phyloP scores from a whole-genome alignment of 345 rosid species.

The Microcos paniculata region DNA sequence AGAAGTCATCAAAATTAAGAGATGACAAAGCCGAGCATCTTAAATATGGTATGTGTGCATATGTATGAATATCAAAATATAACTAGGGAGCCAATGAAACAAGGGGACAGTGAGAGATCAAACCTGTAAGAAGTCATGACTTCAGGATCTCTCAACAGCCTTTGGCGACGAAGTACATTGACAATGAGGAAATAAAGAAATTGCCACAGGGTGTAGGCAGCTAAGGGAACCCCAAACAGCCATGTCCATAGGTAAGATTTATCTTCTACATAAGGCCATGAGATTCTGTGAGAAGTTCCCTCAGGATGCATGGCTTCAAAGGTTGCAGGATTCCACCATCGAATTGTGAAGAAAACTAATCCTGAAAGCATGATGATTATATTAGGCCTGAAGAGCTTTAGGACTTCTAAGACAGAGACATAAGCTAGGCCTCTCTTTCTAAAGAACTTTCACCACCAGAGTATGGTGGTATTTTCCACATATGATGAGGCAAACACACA shows the following conservation, averaged over 20 bases:
- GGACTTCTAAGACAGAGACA: not conserved
- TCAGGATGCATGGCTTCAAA: slow-evolving; percentile 90
- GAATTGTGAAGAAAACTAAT: slow-evolving; percentile 86
- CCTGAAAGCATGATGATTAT: slow-evolving; percentile 46
- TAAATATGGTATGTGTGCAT: not conserved
- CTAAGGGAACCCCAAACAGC: slow-evolving; percentile 87
- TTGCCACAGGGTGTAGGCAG: slow-evolving; percentile 89
- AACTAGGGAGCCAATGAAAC: not conserved
- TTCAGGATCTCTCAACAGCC: slow-evolving; percentile 94
- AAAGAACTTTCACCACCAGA: not conserved
- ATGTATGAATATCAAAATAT: not conserved
- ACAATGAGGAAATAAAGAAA: slow-evolving; percentile 85
- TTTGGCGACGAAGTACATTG: slow-evolving; percentile 84
- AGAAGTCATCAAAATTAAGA: not conserved
- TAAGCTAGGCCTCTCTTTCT: not conserved
- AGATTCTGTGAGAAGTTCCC: slow-evolving; percentile 59
- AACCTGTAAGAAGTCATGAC: slow-evolving; percentile 99
- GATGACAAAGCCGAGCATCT: not conserved
- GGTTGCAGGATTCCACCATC: slow-evolving; percentile 97
- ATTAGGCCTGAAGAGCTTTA: slow-evolving; percentile 3
- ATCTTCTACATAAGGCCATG: slow-evolving; percentile 93
- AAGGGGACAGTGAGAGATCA: not conserved
- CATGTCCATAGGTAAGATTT: slow-evolving; percentile 71
- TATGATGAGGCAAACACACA: not conserved
- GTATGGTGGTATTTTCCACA: not conserved